Evolutionary conservation across 495 filamentous ascomycete genomes (phyloP).

Genomic region (Daldinia loculata): DNA sequence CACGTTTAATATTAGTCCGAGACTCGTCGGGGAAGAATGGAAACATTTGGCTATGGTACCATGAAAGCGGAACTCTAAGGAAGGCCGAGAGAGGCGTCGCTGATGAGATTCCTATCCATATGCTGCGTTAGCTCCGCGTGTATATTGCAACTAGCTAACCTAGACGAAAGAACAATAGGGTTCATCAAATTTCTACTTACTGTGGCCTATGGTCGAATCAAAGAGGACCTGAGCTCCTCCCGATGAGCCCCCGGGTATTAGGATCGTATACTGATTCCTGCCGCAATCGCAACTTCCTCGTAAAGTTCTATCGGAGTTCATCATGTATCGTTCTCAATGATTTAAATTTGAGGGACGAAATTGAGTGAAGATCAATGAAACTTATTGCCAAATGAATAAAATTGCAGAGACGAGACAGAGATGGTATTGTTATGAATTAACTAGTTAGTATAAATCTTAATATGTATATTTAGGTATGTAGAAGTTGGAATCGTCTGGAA

Average conservation of each 20-base stretch:
- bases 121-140: constrained; percentile 6
- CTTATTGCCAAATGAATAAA: neutral
- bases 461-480: constrained; percentile 2
- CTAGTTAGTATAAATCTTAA: constrained; percentile 4
- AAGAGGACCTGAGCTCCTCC: constrained; percentile 73
- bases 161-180: neutral
- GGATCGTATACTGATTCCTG: constrained; percentile 80
- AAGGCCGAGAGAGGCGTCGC: constrained; percentile 77
- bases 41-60: constrained; percentile 74
- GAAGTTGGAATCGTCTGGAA: neutral
- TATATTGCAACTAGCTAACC: neutral
- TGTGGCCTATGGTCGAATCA: constrained; percentile 68
- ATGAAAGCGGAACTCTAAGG: constrained; percentile 80
- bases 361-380: neutral
- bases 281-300: constrained; percentile 85
- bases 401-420: neutral
- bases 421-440: neutral
- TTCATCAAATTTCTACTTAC: constrained; percentile 58
- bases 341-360: neutral
- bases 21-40: constrained; percentile 83
- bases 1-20: constrained; percentile 72
- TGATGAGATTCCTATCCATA: constrained; percentile 65
- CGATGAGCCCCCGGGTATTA: constrained; percentile 65
- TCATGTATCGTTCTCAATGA: constrained; percentile 8
- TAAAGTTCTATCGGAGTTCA: constrained; percentile 50